Conservation (phyloP, 2,329 filamentous ascomycete species). For the Hypoxylon rubiginosum region DNA sequence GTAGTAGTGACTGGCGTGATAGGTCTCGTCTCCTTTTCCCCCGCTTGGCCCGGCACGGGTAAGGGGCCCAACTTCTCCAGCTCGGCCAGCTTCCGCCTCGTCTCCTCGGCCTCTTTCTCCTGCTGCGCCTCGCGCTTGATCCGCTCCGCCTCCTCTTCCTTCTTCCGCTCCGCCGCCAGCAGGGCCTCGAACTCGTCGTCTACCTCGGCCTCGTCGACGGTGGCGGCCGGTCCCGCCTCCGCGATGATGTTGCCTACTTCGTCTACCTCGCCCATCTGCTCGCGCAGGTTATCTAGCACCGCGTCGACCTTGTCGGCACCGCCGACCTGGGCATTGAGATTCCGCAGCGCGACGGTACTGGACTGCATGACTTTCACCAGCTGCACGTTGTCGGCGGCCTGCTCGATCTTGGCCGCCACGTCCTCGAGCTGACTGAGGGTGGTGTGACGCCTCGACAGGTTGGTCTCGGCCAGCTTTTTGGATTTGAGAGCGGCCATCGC, state of each 20-base stretch:
- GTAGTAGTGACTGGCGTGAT: constrained; percentile 50
- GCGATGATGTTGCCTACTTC: constrained; percentile 84
- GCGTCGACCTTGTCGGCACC: constrained; percentile 81
- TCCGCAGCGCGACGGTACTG: constrained; percentile 78
- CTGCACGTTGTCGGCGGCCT: constrained; percentile 86
- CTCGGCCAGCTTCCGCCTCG: constrained; percentile 63
- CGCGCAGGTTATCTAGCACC: constrained; percentile 79
- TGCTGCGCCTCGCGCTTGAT: constrained; percentile 61
- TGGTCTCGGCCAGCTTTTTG: constrained; percentile 84
- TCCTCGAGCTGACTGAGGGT: constrained; percentile 86
- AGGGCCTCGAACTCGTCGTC: constrained; percentile 88
- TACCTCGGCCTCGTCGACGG: constrained; percentile 84
- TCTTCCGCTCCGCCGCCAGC: constrained; percentile 70
- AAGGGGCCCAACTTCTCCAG: constrained; percentile 56
- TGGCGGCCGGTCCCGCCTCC: constrained; percentile 65
- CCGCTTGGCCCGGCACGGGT: constrained; percentile 53
- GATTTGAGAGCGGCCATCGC: constrained; percentile 84
- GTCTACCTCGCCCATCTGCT: constrained; percentile 85
- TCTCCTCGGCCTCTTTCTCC: constrained; percentile 63
- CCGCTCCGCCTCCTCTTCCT: constrained; percentile 61
- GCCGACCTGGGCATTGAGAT: constrained; percentile 82
- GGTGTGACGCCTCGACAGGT: constrained; percentile 77
- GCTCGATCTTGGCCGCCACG: constrained; percentile 84
- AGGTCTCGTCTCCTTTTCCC: constrained; percentile 49
- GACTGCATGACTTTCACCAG: constrained; percentile 86